Base-by-base conservation (phyloP, 2,329 filamentous ascomycete genomes). In the Aspergillus ibericus region DNA sequence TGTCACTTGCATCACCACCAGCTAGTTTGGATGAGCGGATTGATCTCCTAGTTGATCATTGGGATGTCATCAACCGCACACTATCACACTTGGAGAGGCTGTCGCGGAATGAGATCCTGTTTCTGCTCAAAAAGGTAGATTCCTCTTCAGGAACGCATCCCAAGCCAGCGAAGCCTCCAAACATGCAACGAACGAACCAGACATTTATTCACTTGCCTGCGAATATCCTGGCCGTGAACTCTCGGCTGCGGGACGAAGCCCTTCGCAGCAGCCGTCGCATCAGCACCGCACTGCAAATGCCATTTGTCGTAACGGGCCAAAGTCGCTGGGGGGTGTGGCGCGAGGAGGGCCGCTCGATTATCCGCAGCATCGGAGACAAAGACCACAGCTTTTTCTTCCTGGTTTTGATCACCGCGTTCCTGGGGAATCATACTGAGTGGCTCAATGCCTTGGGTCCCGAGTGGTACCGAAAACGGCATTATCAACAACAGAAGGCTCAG, bases 371-470 rank as follows among this genome's bases (percentile, higher is more conserved):
- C 42, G 82, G 82, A 32, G 77, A 80, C 52, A 81, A 81, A 67
- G 83, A 85, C 58, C 80, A 85, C 61, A 84, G 83, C 53, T 83
- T 84, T 66, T 86, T 86, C 69, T 82, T 86, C 63, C 79, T 83
- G 66, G 84, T 83, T 22, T 73, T 85, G 12, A 73, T 86, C 29
- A 86, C 84, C 1, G 83, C 83, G 1, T 86, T 86, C 57, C 72
- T 87, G 54, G 84, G 83, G 0, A 84, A 81, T 42, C 83, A 86
- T 63, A 85, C 83, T 0, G 82, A 85, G 63, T 86, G 84, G 84
- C 77, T 87, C 10, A 82, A 81, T 58, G 70, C 77, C 3, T 70
- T 85, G 18, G 82, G 81, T 1, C 83, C 83, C 2, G 81, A 81
- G 54, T 81, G 81, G 78, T 81, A 83, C 66, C 78, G 81, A 42